Base-by-base conservation (phyloP, 495 filamentous ascomycete species). In the Aspergillus carlsbadensis region DNA sequence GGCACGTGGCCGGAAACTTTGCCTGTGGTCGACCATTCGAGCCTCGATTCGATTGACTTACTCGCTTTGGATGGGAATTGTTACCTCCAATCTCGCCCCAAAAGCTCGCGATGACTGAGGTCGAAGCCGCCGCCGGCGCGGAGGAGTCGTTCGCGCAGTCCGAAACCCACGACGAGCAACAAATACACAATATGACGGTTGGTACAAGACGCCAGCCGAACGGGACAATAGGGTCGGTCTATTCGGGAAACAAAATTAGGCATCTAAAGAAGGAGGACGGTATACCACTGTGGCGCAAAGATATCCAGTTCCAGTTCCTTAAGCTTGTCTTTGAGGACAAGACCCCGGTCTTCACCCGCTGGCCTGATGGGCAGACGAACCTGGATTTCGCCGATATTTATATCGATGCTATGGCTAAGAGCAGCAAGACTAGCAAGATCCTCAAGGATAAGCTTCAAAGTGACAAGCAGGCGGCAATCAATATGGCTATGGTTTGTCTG, bases 401-500 rank as follows among this genome's bases (percentile, higher is more conserved):
- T 72, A 91, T 98, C 66, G 92, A 98, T 71, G 91, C 93, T 39
- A 98, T 98, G 94, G 92, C 95, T 6, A 81, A 91, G 72, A 98
- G 94, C 71, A 97, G 91, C 81, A 98, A 98, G 78, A 97, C 92
- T 26, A 98, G 94, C 75, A 97, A 98, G 73, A 95, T 98, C 56
- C 79, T 98, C 48, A 89, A 95, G 67, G 94, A 98, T 63, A 98
- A 98, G 78, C 82, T 98, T 61, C 84, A 96, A 64, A 93, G 84
- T 64, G 94, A 98, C 68, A 87, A 90, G 62, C 84, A 88, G 53
- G 91, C 91, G 40, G 94, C 95, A 26, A 88, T 96, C 68, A 91
- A 89, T 65, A 98, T 98, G 95, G 94, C 94, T 8, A 98, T 98
- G 94, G 91, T 98, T 55, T 98, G 94, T 76, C 74, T 98, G 65